Evolutionary conservation across 164 flowering plant species (phyloP).

Genomic region (Tetracentron sinense): DNA sequence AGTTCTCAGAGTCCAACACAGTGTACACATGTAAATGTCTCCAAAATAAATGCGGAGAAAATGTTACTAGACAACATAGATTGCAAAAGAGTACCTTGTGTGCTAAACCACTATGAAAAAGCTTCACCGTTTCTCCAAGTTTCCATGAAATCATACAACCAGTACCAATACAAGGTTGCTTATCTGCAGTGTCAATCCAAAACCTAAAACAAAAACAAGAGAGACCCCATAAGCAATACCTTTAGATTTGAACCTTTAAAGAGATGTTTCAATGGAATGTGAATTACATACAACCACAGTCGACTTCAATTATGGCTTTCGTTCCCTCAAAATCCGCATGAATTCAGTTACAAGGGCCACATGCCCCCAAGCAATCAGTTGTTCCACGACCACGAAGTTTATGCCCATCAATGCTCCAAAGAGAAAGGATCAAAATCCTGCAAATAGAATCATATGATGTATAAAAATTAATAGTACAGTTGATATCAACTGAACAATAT

Average conservation of each 20-base stretch:
- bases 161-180: constrained; percentile 97
- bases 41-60: not conserved
- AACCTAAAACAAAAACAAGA: constrained; percentile 36
- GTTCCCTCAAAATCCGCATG: constrained; percentile 71
- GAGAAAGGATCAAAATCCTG: constrained; percentile 97
- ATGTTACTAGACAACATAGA: not conserved
- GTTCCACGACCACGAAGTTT: constrained; percentile 92
- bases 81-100: constrained; percentile 60
- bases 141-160: constrained; percentile 95
- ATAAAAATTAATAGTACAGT: not conserved
- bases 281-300: constrained; percentile 76
- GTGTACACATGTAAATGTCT: not conserved
- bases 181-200: constrained; percentile 99
- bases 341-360: constrained; percentile 90
- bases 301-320: constrained; percentile 70
- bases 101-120: constrained; percentile 94
- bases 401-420: constrained; percentile 83
- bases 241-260: not conserved
- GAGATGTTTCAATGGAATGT: not conserved
- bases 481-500: not conserved
- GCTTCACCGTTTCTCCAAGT: constrained; percentile 78
- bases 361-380: constrained; percentile 95
- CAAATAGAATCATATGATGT: constrained; percentile 12
- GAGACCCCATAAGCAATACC: constrained; percentile 4
- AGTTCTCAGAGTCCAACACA: no score